phyloP scores from a whole-genome alignment of 768 basidiomycete genomes.

The Kwoniella heveanensis region DNA sequence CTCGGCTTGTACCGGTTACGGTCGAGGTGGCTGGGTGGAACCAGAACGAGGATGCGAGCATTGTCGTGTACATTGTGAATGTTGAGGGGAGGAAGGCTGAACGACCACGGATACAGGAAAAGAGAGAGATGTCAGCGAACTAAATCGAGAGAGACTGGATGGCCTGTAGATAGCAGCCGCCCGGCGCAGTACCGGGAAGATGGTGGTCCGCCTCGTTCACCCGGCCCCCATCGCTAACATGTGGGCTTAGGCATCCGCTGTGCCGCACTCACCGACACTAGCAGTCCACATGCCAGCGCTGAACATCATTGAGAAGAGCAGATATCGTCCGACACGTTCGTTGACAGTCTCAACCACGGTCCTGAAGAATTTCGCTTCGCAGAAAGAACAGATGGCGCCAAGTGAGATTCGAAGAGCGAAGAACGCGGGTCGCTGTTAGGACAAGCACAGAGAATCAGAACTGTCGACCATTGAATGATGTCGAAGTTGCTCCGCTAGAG shows the following conservation, averaged over 20 bases:
- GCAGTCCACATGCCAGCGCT: constrained; percentile 97
- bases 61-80: constrained; percentile 87
- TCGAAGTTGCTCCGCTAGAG: neutral
- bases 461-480: no score
- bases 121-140: constrained; percentile 8
- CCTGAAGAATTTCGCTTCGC: constrained; percentile 81
- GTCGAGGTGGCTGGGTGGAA: constrained; percentile 57
- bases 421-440: constrained; percentile 76
- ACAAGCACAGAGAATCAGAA: no score
- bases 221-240: no score
- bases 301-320: constrained; percentile 79
- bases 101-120: neutral
- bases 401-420: constrained; percentile 82
- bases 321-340: constrained; percentile 87
- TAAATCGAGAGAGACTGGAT: no score
- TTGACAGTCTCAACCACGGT: constrained; percentile 78
- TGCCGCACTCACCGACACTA: constrained; percentile 69
- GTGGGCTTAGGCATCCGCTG: no score
- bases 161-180: no score
- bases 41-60: constrained; percentile 71
- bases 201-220: no score
- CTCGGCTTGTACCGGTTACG: constrained; percentile 64
- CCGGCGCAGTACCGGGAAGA: no score
- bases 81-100: constrained; percentile 91
- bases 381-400: constrained; percentile 70